Percentiles rank a stretch among this genome's conserved stretches.
These are phyloP conservation scores for Sphaerulina populicola DNA, from an alignment of 2,329 filamentous ascomycete species.

Conservation along the genomic window DNA sequence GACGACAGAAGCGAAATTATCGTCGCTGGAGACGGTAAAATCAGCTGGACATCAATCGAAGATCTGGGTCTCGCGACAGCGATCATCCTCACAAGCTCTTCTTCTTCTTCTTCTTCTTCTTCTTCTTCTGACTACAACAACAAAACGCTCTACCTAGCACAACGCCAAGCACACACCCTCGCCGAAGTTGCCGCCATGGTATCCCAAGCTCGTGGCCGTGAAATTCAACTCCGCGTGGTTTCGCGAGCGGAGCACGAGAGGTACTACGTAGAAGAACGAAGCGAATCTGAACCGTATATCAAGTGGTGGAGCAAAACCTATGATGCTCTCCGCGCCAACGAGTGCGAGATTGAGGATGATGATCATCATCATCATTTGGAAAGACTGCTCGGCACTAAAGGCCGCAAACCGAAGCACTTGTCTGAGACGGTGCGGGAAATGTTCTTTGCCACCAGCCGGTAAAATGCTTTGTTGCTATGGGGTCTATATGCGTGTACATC, in stretches of 20 bases:
- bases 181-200: slow-evolving; percentile 28
- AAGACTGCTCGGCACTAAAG: slow-evolving; percentile 32
- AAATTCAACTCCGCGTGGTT: slow-evolving; percentile 34
- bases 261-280: slow-evolving; percentile 34
- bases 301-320: slow-evolving; percentile 44
- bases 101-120: slow-evolving; percentile 11
- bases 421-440: slow-evolving; percentile 38
- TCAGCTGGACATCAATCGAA: slow-evolving; percentile 39
- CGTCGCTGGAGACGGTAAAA: slow-evolving; percentile 36
- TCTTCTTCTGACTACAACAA: slow-evolving; percentile 28
- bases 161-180: slow-evolving; percentile 23
- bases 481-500: too few relatives aligned
- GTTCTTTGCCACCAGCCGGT: slow-evolving; percentile 12
- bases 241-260: slow-evolving; percentile 36
- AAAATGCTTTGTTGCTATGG: background rate
- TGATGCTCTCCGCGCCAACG: slow-evolving; percentile 37
- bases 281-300: slow-evolving; percentile 33
- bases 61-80: slow-evolving; percentile 41
- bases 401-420: slow-evolving; percentile 32
- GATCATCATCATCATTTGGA: slow-evolving; percentile 35
- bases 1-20: slow-evolving; percentile 34
- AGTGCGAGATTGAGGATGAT: slow-evolving; percentile 37
- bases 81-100: slow-evolving; percentile 31
- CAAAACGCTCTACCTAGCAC: slow-evolving; percentile 36
- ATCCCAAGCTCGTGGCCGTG: slow-evolving; percentile 15